Evolutionary conservation across 176 grass and related monocot genomes (phyloP).

Genomic region (Triticum monococcum): DNA sequence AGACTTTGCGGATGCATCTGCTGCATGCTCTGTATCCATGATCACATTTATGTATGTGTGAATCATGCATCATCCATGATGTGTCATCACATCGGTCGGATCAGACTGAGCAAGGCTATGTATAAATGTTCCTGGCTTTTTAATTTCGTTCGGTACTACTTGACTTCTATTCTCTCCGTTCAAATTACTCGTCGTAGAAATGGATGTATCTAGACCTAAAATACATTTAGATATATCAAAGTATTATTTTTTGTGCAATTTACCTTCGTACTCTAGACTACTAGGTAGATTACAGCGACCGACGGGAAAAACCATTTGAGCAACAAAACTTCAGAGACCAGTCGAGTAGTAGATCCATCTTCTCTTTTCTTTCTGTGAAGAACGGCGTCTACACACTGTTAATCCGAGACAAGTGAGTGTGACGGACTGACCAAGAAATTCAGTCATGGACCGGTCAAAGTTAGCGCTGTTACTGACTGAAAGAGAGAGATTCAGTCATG

Average conservation of each 20-base stretch:
- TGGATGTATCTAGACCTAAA: too few species aligned
- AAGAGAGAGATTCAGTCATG: too few species aligned
- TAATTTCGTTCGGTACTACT: too few species aligned
- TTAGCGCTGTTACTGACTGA: too few species aligned
- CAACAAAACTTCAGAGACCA: background rate
- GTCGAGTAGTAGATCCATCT: background rate
- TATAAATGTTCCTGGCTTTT: background rate
- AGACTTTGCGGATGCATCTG: background rate
- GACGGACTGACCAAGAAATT: background rate
- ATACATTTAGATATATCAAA: too few species aligned
- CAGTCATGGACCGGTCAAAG: background rate
- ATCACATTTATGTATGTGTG: background rate
- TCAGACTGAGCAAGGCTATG: background rate
- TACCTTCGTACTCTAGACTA: too few species aligned
- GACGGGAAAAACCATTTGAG: background rate
- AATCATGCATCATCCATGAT: slow-evolving; percentile 8
- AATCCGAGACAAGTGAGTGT: background rate
- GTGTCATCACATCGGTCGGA: background rate
- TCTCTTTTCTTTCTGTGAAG: background rate
- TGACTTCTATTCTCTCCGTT: too few species aligned
- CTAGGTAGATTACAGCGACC: too few species aligned
- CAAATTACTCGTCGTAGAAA: too few species aligned
- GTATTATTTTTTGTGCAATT: too few species aligned
- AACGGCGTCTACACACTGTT: too few species aligned
- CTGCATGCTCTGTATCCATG: background rate